Base-by-base conservation (phyloP, 768 basidiomycete genomes). In the Suillus sp. region DNA sequence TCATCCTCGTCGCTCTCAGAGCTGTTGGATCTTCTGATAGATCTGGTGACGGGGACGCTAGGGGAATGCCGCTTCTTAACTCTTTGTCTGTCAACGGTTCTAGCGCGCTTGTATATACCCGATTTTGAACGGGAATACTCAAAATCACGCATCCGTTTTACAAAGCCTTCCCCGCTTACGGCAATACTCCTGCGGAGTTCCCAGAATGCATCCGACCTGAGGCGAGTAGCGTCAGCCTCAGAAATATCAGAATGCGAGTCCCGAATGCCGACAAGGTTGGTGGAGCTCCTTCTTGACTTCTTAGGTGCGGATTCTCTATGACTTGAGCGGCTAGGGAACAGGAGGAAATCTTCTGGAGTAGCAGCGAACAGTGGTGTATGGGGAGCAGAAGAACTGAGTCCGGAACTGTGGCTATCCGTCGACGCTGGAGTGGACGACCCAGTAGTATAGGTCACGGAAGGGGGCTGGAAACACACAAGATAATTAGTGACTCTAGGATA, bases 71-170 rank as follows among this genome's bases (percentile, higher is more conserved):
- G 77, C 68, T 81, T 82, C 67, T 76, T 79, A 5, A 27, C 25
- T 20, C 79, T 79, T 64, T 81, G 78, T 69, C 74, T 78, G 62
- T 79, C 78, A 30, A 74, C 63, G 25, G 78, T 78, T 58, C 78
- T 80, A 60, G 77, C 73, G 48, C 78, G 79, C 40, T 73, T 73
- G 62, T 77, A 74, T 16, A 75, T 70, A 58, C 72, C 76, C 38
- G 77, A 76, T 63, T 76, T 75, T 42, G 82, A 82, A 61, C 85
- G 79, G 30, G 80, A 78, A 56, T 79, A 75, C 72, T 91, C 90
- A 70, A 86, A 88, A 66, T 90, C 86, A 61, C 87, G 87, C 90
- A 92, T 91, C 59, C 87, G 86, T 62, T 79, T 83, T 14, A 92
- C 81, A 55, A 91, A 80, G 8, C 86, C 84, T 67, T 91, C 89